Base-by-base conservation (phyloP, 2,329 filamentous ascomycete species). In the Colletotrichum godetiae region DNA sequence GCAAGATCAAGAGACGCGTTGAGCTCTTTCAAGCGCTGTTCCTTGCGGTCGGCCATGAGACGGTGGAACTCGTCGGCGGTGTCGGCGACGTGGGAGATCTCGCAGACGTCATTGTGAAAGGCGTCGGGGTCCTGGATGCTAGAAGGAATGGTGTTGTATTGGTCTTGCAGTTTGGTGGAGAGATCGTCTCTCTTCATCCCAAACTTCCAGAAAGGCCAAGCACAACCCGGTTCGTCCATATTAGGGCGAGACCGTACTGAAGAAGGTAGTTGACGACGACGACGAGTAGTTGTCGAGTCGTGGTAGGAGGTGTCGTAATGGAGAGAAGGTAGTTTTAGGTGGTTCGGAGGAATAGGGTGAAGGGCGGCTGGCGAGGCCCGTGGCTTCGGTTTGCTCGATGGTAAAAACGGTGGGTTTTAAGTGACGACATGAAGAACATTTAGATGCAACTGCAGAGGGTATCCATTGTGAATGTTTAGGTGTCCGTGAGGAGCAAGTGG, bases 201-300 rank as follows among this genome's bases (percentile, higher is more conserved):
- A 83, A 91, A 91, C 80, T 91, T 91, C 89, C 89, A 91, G 77
- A 87, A 86, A 56, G 89, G 89, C 89, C 89, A 91, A 76, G 85
- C 83, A 79, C 81, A 84, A 76, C 81, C 84, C 37, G 84, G 85
- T 68, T 90, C 88, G 81, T 90, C 88, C 89, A 91, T 91, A 74
- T 77, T 68, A 66, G 15, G 33, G 61, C 29, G 37, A 22, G 29
- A n/a, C 42, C 1, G 49, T 52, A 55, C 2, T 42, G 53, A 46
- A 5, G 35, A 61, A 29, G n/a, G 57, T 53, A 49, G 42, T 49
- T 7, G 42, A 2, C 3, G 42, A 68, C 3, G 42, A 68, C 35
- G 68, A 55, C 64, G 22, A 24, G 55, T 35, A 37, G 22, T 46
- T 22, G 19, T 22, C 22, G 67, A 53, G 31, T 22, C 22, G 49